Evolutionary conservation across 2,329 filamentous ascomycete species (phyloP), one percentile per base, ranked within the genome.

Genomic region (Colletotrichum tanaceti): DNA sequence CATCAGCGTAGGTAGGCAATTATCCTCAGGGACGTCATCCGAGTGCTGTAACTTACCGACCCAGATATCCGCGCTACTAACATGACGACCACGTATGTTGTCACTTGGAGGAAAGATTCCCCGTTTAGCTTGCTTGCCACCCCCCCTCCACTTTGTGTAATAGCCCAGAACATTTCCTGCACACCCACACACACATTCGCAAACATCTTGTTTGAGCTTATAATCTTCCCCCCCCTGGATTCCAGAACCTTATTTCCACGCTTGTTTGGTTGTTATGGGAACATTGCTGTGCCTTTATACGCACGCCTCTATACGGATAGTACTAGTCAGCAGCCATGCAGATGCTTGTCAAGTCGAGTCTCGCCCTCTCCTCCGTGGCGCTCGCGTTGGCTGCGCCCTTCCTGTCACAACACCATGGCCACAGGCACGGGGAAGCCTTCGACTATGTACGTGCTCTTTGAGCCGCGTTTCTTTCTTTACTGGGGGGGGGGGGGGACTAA

Each of bases 401-500:
- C 24, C 28, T 41, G 60, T 46, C 46, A 41, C 65, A 64, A 50
- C 32, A 57, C 20, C 28, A 47, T 54, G 61, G n/a, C n/a, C n/a
- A n/a, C n/a, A n/a, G 49, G 47, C 43, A 59, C 5, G 24, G 49
- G 47, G 47, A 59, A 7, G 24, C 38, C 39, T 70, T 70, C 66
- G 69, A 71, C 63, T 71, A 71, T 70, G 69, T 71, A 70, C 65
- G 69, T 71, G 18, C 35, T 47, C 35, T 49, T 6, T 24, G 35
- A 1, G 47, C 50, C 28, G 24, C 4, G 61, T 60, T 41, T n/a
- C 65, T 52, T 58, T 44, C n/a, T 16, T 46, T 43, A 55, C 53
- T 3, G 7, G 32, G 10, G 7, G 32, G 39, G 58, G 47, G 44
- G 24, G 24, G 24, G 24, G 24, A n/a, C n/a, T n/a, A n/a, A n/a